A percentile compares a stretch with the other conserved stretches of the same genome.
Evolutionary conservation across 2,329 filamentous ascomycete genomes (phyloP).

Genomic region (Colletotrichum liriopes): DNA sequence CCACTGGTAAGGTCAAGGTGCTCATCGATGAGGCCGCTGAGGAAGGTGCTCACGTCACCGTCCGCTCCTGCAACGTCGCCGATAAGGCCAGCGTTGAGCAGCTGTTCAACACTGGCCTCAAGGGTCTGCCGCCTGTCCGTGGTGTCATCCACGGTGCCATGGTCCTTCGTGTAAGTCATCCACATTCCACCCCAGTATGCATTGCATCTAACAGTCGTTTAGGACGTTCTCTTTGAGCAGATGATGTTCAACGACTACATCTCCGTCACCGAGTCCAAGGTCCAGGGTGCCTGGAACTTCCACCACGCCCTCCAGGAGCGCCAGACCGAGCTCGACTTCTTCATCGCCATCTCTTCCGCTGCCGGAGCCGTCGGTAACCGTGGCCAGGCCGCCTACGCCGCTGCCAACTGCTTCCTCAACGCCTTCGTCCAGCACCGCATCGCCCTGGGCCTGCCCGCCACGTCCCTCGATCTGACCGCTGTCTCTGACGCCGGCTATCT

Average conservation of each 20-base stretch:
- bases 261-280: conserved; percentile 66
- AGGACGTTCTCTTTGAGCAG: conserved; percentile 67
- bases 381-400: conserved; percentile 68
- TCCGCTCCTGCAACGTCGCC: conserved; percentile 66
- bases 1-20: conserved; percentile 52
- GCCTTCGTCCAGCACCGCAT: conserved; percentile 59
- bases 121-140: conserved; percentile 55
- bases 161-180: conserved; percentile 53
- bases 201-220: conserved; percentile 15
- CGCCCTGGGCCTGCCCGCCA: conserved; percentile 58
- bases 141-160: conserved; percentile 63
- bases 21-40: conserved; percentile 58
- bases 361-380: conserved; percentile 67
- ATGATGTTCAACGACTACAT: conserved; percentile 67
- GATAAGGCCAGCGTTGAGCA: conserved; percentile 47
- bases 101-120: conserved; percentile 44
- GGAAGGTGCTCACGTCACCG: conserved; percentile 59
- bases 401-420: conserved; percentile 65
- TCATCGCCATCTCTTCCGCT: conserved; percentile 68
- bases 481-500: conserved; percentile 68
- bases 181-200: no score
- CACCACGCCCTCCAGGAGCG: conserved; percentile 60
- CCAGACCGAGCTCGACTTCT: conserved; percentile 63
- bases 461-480: conserved; percentile 67
- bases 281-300: conserved; percentile 68